Conservation (phyloP, 2,329 filamentous ascomycete genomes). For the Purpureocillium takamizusanense region DNA sequence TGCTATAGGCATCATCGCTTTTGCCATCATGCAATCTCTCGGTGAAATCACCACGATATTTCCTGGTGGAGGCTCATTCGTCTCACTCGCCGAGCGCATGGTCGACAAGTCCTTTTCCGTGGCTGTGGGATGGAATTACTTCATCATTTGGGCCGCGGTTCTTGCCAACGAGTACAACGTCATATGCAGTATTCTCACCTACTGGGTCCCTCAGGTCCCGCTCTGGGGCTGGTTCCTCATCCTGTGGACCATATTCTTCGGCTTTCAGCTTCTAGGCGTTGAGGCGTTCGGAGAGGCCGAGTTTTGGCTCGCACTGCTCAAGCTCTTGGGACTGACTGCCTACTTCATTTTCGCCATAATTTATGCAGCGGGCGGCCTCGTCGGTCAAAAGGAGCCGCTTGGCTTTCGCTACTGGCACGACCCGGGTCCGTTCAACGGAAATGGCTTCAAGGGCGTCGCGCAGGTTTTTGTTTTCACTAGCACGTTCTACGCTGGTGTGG, state of each 20-base stretch:
- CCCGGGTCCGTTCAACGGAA: constrained; percentile 57
- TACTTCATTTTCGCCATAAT: constrained; percentile 69
- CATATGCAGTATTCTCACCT: constrained; percentile 54
- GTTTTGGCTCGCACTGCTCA: constrained; percentile 69
- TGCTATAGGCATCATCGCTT: constrained; percentile 46
- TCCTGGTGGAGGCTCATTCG: constrained; percentile 62
- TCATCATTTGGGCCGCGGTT: constrained; percentile 57
- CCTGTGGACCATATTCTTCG: constrained; percentile 64
- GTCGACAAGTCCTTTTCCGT: constrained; percentile 62
- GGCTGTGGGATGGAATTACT: constrained; percentile 65
- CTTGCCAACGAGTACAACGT: constrained; percentile 65
- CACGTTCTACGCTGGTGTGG: constrained; percentile 62
- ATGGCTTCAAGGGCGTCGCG: constrained; percentile 58
- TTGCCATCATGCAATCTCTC: constrained; percentile 61
- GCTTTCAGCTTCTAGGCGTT: constrained; percentile 62
- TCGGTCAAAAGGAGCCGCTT: constrained; percentile 46
- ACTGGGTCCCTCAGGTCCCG: constrained; percentile 54
- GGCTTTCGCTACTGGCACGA: constrained; percentile 66
- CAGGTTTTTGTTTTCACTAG: constrained; percentile 62
- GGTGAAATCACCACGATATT: constrained; percentile 68
- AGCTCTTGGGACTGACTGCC: constrained; percentile 59
- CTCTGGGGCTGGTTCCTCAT: constrained; percentile 63
- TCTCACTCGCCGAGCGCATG: constrained; percentile 60
- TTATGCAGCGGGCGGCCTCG: constrained; percentile 59
- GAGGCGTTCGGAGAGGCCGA: constrained; percentile 71